phyloP scores from a whole-genome alignment of 371 early-diverging fungal species.

The Fennellomyces sp. region DNA sequence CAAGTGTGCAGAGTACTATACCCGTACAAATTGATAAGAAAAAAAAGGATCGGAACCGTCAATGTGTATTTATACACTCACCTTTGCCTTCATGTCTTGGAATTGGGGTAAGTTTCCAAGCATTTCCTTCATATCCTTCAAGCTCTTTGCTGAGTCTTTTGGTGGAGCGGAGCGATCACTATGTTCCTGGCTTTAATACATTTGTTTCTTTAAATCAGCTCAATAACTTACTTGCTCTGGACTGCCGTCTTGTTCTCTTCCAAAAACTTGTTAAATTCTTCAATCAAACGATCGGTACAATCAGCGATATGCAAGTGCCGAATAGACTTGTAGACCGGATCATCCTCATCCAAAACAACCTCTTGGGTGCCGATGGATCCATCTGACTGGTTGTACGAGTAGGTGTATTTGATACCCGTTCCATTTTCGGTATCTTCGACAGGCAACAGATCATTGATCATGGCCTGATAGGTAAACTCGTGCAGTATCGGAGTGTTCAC shows the following conservation, averaged over 20 bases:
- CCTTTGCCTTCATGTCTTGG: conserved; percentile 89
- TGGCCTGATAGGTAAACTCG: conserved; percentile 95
- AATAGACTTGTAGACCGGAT: conserved; percentile 78
- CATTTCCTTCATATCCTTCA: conserved; percentile 91
- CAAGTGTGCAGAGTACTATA: conserved; percentile 89
- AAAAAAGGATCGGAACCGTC: neutral
- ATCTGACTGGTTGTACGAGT: conserved; percentile 55
- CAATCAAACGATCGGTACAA: conserved; percentile 79
- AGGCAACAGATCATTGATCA: conserved; percentile 84
- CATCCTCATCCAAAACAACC: conserved; percentile 71
- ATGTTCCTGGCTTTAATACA: neutral
- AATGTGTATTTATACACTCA: conserved; percentile 14
- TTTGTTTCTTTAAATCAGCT: neutral
- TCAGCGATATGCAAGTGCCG: conserved; percentile 96
- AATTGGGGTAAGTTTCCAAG: conserved; percentile 91
- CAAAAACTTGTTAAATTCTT: conserved; percentile 82
- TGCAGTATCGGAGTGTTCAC: conserved; percentile 87
- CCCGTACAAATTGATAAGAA: neutral
- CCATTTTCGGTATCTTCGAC: conserved; percentile 66
- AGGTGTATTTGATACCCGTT: conserved; percentile 60
- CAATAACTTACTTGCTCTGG: conserved; percentile 36
- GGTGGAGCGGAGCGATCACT: conserved; percentile 26
- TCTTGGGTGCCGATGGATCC: conserved; percentile 56
- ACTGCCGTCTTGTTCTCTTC: conserved; percentile 59
- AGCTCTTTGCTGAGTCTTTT: conserved; percentile 64